Percentiles rank a stretch among this genome's conserved stretches.
Conservation (phyloP, 1,284 basidiomycete species). For the Megacollybia platyphylla region DNA sequence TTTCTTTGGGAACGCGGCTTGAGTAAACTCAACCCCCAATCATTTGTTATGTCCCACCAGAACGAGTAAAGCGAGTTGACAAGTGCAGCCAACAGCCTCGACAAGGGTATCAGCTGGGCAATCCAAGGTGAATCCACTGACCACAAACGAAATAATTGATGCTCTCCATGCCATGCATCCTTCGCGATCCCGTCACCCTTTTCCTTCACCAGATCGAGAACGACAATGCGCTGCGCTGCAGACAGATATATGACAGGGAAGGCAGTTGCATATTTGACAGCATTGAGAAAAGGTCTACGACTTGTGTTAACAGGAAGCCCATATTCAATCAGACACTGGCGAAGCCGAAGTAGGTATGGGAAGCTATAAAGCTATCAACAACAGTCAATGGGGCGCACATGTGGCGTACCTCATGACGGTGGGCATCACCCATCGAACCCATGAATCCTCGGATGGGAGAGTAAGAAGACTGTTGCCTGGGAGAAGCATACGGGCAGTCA, state of each 20-base stretch:
- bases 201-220: slow-evolving; percentile 37
- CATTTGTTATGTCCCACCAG: slow-evolving; percentile 98
- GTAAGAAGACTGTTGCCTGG: slow-evolving; percentile 64
- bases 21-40: slow-evolving; percentile 89
- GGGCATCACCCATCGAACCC: slow-evolving; percentile 66
- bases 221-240: slow-evolving; percentile 68
- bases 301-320: slow-evolving; percentile 51
- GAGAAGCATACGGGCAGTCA: slow-evolving; percentile 72
- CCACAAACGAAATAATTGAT: slow-evolving; percentile 77
- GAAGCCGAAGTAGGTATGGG: slow-evolving; percentile 84
- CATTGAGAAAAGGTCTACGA: slow-evolving; percentile 79
- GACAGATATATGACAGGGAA: slow-evolving; percentile 97
- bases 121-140: slow-evolving; percentile 20
- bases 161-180: slow-evolving; percentile 64
- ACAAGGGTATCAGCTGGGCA: slow-evolving; percentile 3
- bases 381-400: not conserved
- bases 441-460: slow-evolving; percentile 49
- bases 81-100: slow-evolving; percentile 74
- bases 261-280: slow-evolving; percentile 91
- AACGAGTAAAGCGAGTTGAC: slow-evolving; percentile 93
- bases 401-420: slow-evolving; percentile 70
- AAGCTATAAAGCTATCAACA: slow-evolving; percentile 34
- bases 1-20: slow-evolving; percentile 15
- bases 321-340: slow-evolving; percentile 90
- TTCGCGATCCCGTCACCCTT: slow-evolving; percentile 30